These are phyloP conservation scores for Oldenlandia corymbosa DNA, from an alignment of 257 asterid genomes.

Conservation along the genomic window DNA sequence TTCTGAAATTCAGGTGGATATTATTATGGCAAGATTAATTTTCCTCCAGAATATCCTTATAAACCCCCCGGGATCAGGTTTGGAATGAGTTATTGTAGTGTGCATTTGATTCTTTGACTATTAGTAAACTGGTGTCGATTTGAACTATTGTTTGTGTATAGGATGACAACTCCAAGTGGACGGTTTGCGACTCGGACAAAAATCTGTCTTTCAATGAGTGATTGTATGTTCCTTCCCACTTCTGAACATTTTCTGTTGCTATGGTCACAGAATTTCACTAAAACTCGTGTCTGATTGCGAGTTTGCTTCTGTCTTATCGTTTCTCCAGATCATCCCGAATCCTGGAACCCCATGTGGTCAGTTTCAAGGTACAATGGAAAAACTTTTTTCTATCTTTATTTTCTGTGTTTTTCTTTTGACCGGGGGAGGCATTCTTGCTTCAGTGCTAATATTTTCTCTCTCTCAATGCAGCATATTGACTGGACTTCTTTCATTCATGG, in stretches of 20 bases:
- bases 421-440: too few species aligned
- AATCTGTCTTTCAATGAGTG: conserved; percentile 93
- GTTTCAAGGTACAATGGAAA: conserved; percentile 34
- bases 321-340: conserved; percentile 47
- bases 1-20: conserved; percentile 59
- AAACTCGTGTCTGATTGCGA: neutral
- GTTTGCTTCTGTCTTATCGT: neutral
- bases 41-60: conserved; percentile 93
- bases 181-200: conserved; percentile 90
- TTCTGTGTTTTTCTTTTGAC: conserved; percentile 2
- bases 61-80: conserved; percentile 97
- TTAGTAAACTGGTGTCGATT: too few species aligned
- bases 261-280: neutral
- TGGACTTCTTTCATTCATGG: conserved; percentile 99
- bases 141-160: conserved; percentile 18
- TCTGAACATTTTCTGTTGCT: neutral
- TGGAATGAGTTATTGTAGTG: conserved; percentile 7
- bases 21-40: conserved; percentile 91
- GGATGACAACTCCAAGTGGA: conserved; percentile 80
- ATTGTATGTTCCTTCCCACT: conserved; percentile 27
- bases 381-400: neutral
- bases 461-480: conserved; percentile 75
- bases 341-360: conserved; percentile 60
- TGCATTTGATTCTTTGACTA: too few species aligned
- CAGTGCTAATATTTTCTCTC: conserved; percentile 30